Conservation (phyloP, 2,329 filamentous ascomycete species). For the Calonectria henricotiae region DNA sequence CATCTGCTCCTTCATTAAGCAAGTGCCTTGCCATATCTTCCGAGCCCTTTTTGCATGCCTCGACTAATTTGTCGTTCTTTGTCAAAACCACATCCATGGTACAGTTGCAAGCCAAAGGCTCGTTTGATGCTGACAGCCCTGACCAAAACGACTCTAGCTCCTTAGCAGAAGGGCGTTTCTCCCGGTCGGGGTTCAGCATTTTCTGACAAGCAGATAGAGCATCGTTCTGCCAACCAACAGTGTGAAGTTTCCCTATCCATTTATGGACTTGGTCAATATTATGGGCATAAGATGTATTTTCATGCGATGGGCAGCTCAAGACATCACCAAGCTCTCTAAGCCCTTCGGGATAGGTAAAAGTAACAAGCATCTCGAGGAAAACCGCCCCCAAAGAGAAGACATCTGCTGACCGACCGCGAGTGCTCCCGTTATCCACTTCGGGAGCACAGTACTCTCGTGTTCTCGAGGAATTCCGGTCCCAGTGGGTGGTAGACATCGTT, state of each 20-base stretch:
- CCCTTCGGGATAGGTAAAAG: not conserved
- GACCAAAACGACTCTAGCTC: not conserved
- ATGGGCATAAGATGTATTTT: not conserved
- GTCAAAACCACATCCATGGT: not conserved
- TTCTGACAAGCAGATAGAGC: not conserved
- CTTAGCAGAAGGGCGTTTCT: not conserved
- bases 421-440: constrained; percentile 8
- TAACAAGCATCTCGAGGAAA: constrained; percentile 9
- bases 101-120: constrained; percentile 9
- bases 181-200: not conserved
- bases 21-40: not conserved
- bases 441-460: constrained; percentile 18
- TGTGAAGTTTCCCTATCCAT: constrained; percentile 1
- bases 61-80: not conserved
- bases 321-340: not conserved
- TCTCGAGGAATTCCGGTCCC: not conserved
- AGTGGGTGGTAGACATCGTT: constrained; percentile 3
- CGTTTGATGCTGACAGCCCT: not conserved
- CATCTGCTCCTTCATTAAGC: not conserved
- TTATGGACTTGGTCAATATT: not conserved
- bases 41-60: not conserved
- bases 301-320: not conserved
- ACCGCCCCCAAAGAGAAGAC: constrained; percentile 13
- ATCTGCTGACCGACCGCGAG: constrained; percentile 9
- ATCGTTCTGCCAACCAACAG: not conserved